phyloP scores from a whole-genome alignment of 2,329 filamentous ascomycete species.

The Niveomyces coronatus region DNA sequence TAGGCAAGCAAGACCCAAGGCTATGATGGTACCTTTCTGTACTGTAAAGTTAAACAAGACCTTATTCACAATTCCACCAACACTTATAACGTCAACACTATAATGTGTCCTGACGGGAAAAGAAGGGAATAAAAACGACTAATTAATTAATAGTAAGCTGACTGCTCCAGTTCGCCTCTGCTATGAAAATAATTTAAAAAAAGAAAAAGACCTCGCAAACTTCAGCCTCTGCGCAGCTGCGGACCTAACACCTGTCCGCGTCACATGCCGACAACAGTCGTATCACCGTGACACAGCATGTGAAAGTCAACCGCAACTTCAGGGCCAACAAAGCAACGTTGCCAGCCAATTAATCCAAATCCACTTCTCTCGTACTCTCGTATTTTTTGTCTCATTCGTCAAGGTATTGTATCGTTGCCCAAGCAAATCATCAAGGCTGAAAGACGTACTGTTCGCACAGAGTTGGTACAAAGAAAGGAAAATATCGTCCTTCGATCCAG shows the following conservation, averaged over 20 bases:
- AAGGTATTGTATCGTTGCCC: slow-evolving; percentile 8
- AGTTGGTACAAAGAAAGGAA: slow-evolving; percentile 24
- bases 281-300: background rate
- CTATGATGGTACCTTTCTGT: background rate
- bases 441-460: slow-evolving; percentile 21
- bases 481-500: no score
- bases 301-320: background rate
- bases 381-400: slow-evolving; percentile 5
- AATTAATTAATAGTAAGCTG: slow-evolving; percentile 8
- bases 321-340: background rate
- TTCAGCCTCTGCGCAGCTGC: no score
- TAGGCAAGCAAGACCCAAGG: background rate
- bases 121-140: background rate
- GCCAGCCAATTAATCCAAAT: background rate
- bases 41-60: no score
- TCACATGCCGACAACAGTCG: background rate
- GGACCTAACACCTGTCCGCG: background rate
- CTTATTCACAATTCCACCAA: no score
- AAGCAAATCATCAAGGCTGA: slow-evolving; percentile 8
- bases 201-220: slow-evolving; percentile 5
- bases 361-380: slow-evolving; percentile 1
- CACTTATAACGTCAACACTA: no score
- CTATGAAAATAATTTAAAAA: slow-evolving; percentile 6
- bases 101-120: no score
- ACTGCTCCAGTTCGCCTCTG: slow-evolving; percentile 8